These are phyloP conservation scores for Phaeodactylum tricornutum DNA, from an alignment of 108 stramenopile genomes.

Conservation along the genomic window DNA sequence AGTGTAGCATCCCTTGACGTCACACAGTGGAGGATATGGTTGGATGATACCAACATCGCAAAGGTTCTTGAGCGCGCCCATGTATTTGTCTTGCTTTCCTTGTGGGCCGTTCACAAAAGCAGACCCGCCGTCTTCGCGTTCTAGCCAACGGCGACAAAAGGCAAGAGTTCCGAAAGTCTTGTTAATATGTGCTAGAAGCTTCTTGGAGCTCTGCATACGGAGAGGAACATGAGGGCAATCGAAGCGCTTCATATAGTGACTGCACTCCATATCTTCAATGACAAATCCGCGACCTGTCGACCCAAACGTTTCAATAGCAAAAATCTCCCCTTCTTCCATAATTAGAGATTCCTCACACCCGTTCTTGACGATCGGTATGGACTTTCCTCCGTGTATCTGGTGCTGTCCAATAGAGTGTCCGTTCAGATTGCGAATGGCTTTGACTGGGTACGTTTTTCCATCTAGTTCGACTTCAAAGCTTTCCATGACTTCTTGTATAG, in stretches of 20 bases:
- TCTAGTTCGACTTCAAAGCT: constrained; percentile 93
- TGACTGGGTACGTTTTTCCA: constrained; percentile 88
- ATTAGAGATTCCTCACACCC: constrained; percentile 85
- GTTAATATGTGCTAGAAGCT: constrained; percentile 94
- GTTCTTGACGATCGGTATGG: constrained; percentile 92
- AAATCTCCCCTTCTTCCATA: constrained; percentile 99
- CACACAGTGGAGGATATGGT: constrained; percentile 95
- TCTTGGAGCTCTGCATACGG: constrained; percentile 83
- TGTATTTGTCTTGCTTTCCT: constrained; percentile 94
- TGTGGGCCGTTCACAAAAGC: constrained; percentile 67
- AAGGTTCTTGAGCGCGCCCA: constrained; percentile 95
- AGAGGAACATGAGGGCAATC: constrained; percentile 93
- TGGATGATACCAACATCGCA: constrained; percentile 95
- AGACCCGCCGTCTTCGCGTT: constrained; percentile 93
- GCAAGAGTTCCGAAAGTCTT: constrained; percentile 98
- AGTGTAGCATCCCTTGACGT: constrained; percentile 92
- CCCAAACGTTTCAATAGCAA: constrained; percentile 99
- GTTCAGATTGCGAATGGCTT: constrained; percentile 93
- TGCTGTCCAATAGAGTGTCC: constrained; percentile 97
- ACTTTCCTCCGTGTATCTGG: constrained; percentile 96
- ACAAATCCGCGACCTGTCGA: constrained; percentile 94
- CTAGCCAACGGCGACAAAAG: constrained; percentile 98
- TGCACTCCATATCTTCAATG: constrained; percentile 96
- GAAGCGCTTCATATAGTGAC: constrained; percentile 98
- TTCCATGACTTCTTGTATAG: constrained; percentile 98